Conservation (phyloP, 2,329 filamentous ascomycete genomes). For the Neofusicoccum kwambonambiense region DNA sequence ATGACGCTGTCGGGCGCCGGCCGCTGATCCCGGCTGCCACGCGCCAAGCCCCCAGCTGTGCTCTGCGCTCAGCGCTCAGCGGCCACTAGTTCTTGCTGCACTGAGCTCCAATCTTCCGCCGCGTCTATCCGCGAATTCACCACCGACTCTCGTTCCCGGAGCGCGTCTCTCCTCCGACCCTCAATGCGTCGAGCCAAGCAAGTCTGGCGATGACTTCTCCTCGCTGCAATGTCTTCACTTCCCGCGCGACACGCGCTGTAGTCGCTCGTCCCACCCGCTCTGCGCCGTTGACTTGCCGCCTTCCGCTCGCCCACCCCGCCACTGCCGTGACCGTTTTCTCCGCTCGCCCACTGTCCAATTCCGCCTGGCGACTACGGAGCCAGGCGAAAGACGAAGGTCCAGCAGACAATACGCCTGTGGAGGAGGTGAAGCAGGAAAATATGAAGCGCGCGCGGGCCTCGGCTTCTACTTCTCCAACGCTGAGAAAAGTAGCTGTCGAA, state of each 20-base stretch:
- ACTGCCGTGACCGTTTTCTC: no score
- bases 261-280: background rate
- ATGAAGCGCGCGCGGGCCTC: slow-evolving; percentile 17
- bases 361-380: background rate
- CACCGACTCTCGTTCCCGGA: background rate
- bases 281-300: background rate
- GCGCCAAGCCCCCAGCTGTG: background rate
- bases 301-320: background rate
- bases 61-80: background rate
- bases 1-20: slow-evolving; percentile 8
- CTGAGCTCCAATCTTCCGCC: background rate
- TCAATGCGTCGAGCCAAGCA: background rate
- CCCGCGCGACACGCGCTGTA: slow-evolving; percentile 13
- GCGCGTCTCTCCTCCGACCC: background rate
- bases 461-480: slow-evolving; percentile 52
- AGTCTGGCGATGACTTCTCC: slow-evolving; percentile 28
- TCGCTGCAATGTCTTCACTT: slow-evolving; percentile 25
- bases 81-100: background rate
- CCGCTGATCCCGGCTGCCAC: slow-evolving; percentile 8
- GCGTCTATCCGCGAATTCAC: background rate
- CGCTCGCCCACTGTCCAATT: background rate
- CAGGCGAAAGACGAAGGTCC: background rate
- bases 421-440: background rate
- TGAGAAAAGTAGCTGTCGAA: slow-evolving; percentile 82
- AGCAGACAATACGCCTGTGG: background rate